Base-by-base conservation (phyloP, 1,284 basidiomycete species). In the Heterobasidion parviporum region DNA sequence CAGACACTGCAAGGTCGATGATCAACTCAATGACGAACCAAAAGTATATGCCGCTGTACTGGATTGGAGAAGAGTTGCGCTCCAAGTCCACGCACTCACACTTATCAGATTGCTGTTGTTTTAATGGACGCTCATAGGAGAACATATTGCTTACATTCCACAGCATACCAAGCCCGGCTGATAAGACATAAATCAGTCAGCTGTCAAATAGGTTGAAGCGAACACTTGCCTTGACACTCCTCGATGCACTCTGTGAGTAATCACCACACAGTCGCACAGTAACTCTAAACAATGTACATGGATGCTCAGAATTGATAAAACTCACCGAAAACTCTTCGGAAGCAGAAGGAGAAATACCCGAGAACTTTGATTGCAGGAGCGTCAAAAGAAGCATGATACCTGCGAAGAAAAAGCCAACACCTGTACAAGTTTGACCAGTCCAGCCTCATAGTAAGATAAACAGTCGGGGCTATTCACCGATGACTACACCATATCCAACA, bases 151-250 rank as follows among this genome's bases (percentile, higher is more conserved):
- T 47, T 49, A 78, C 77, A 79, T 79, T 20, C 82, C 79, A 32
- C 85, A 86, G 57, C 76, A 79, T 6, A 88, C 81, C 8, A 89
- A 69, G 9, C 85, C 86, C 3, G 86, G 85, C 69, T 83, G 69
- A 16, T 67, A 54, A 47, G 58, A 61, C 44, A 20, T 8, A 68
- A 64, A 48, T 6, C 67, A 64, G 44, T 52, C 12, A 18, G 16
- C 50, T 2, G 10, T 16, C 12, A 15, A 20, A 16, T 41, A 14
- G 36, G 26, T 12, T 1, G 26, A 33, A 12, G 47, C 15, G n/a
- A 18, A 14, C 2, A 53, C 56, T 26, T 49, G 75, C 75, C 67
- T 78, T 78, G 7, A 79, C 71, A 54, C 73, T 78, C 56, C 77
- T 66, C 2, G 76, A 78, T n/a, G 76, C 75, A 38, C 69, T 73